Base-by-base conservation (phyloP, 2,329 filamentous ascomycete species). In the Xylariaceae sp. region DNA sequence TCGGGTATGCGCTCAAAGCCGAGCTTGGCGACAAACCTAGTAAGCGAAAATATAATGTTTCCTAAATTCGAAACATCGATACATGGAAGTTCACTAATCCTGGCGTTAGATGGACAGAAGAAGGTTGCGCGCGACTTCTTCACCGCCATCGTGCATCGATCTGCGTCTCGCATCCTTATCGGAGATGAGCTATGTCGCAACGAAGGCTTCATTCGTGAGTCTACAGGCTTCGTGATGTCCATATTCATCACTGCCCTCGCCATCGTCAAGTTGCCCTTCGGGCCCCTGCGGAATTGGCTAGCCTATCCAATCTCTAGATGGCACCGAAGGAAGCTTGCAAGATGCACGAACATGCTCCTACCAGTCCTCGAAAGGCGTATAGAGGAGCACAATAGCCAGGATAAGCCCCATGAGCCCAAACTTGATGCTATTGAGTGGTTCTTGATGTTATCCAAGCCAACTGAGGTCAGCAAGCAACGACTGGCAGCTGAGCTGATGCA, bases 171-270 rank as follows among this genome's bases (percentile, higher is more conserved):
- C 21, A 40, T 50, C 9, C 34, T 50, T 6, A 23, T 50, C 4
- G 34, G 47, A 3, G n/a, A 50, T 17, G 34, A 50, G 19, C 36
- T 50, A 4, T 50, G 47, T 17, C 47, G 47, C 11, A 16, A 50
- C 21, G 47, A 50, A 7, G 11, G 3, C 4, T 50, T 40, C 26
- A 29, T 50, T 11, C 6, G 17, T 2, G 26, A 23, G 24, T 40
- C 34, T 19, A 21, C 12, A 17, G n/a, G 37, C 9, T 40, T 50
- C 23, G 21, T 40, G 3, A 40, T 29, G 33, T 40, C 34, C 4
- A 28, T 50, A 14, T 50, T 50, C 36, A 21, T 40, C 36, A 40
- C 34, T 3, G 47, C 34, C 5, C 33, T 40, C 14, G 19, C 17
- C n/a, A 40, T 29, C 6, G 26, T 31, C 17, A 40, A 40, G 34